These are phyloP conservation scores for Trichosporon faecale DNA, from an alignment of 1,284 basidiomycete species.

Conservation along the genomic window DNA sequence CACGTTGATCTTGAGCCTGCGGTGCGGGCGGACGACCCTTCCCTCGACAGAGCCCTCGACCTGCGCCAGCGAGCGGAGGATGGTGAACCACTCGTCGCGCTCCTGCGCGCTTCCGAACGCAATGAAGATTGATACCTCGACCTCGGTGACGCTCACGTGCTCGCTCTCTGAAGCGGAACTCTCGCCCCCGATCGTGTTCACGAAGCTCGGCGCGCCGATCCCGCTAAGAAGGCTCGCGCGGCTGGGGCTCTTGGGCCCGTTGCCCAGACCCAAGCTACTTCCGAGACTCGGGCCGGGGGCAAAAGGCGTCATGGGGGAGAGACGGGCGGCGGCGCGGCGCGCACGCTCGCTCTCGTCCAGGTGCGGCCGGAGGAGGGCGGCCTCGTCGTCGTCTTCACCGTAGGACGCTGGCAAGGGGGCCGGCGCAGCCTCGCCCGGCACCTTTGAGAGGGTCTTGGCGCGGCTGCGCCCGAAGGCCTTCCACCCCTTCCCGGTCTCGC, in stretches of 20 bases:
- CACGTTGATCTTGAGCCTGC: constrained; percentile 29
- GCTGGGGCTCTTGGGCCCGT: not conserved
- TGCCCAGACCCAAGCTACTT: not conserved
- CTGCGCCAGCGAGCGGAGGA: constrained; percentile 21
- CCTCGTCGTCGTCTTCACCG: not conserved
- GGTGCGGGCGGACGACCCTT: constrained; percentile 17
- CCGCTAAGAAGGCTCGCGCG: not conserved
- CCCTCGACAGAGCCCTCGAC: constrained; percentile 6
- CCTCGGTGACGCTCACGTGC: not conserved
- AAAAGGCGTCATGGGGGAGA: constrained; percentile 1
- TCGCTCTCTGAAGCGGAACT: not conserved
- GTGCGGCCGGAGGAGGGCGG: not conserved
- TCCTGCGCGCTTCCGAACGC: constrained; percentile 15
- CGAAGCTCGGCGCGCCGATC: not conserved
- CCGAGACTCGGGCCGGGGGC: not conserved
- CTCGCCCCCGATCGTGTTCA: not conserved
- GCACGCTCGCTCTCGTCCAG: not conserved
- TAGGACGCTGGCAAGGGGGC: not conserved
- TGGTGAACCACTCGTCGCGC: constrained; percentile 26
- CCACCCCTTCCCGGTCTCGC: not conserved
- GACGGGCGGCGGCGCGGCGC: not conserved
- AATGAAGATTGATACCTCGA: constrained; percentile 15
- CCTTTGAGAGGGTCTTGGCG: not conserved
- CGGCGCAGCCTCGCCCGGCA: not conserved
- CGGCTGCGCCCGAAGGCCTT: not conserved